Evolutionary conservation across 345 rosid species (phyloP), one percentile per base, ranked within the genome.

Genomic region (Salix brachista): DNA sequence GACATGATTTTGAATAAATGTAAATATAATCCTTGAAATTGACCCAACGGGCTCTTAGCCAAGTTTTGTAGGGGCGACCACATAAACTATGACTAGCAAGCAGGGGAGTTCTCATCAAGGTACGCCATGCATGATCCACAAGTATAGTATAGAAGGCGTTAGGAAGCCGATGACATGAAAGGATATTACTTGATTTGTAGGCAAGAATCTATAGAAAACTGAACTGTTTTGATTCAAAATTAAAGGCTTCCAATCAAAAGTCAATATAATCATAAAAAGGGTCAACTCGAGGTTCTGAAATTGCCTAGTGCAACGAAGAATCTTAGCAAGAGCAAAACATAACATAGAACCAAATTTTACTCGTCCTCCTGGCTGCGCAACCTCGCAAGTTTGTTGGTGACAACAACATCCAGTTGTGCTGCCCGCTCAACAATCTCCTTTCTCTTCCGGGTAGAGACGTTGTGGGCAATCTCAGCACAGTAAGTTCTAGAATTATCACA

Each of bases 381-480:
- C 91, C 95, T 89, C n/a, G 95, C 91, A 84, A 89, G 70, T 75
- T 81, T 88, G 86, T 89, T 91, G 81, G 93, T 88, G 4, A 91
- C 88, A 19, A 88, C 93, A 80, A 91, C 81, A 64, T 91, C 93
- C 78, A 91, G 84, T 75, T 88, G 95, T 2, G 89, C 86, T 5
- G 93, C 93, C 1, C 86, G 89, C 73, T 87, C 93, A 0, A 89
- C 90, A 65, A 88, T 91, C 32, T 83, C 88, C 84, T 89, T 89
- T 65, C 93, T 83, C 86, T 88, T 91, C 83, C 82, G 79, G 69
- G 91, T 88, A 1, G 95, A 91, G 46, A 91, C 85, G 18, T 89
- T 74, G 61, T 89, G 91, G 2, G 92, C 90, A 61, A 91, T 89
- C 86, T 91, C 92, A 6, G 94, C 94, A 79, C 91, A 91, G 78